Evolutionary conservation across 2,329 filamentous ascomycete species (phyloP), one percentile per base, ranked within the genome.

Genomic region (Aureobasidium subglaciale): DNA sequence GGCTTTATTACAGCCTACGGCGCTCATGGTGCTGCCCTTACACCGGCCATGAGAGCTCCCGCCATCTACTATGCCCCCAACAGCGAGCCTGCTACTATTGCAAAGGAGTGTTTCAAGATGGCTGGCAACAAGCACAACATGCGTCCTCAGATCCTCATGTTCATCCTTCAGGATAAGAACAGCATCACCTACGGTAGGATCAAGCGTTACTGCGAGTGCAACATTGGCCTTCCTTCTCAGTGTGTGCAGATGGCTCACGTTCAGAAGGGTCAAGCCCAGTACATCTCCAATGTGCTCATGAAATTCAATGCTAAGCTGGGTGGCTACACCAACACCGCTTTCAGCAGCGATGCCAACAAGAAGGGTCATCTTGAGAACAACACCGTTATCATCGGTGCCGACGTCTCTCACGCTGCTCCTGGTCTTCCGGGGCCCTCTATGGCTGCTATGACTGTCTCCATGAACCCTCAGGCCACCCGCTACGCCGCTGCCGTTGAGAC

Each of bases 231-330:
- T 13, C 78, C 90, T 0, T 89, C 90, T 0, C 93, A 97, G 67
- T 86, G 91, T 59, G 67, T 97, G n/a, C 85, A 90, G 61, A 75
- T 77, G 2, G 73, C 73, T 0, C 86, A 95, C 58, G 87, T 92
- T 1, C 63, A 73, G 34, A 86, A 86, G 67, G 82, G 81, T 15
- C 82, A 87, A 20, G 79, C 79, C 0, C 93, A 99, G 64, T 97
- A 97, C 71, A 86, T 88, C 64, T 93, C 88, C 1, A 99, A 99
- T 59, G 90, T 99, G 0, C 81, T 84, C 60, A 93, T 99, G 89
- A 99, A 99, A 75, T 84, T 99, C 61, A 97, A 99, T 64, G 87
- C 89, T 3, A 99, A 99, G 75, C 80, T 99, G 2, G 93, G 93
- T 13, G 93, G 93, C 5, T 80, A 82, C 0, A 96, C 90, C 1